Base-by-base conservation (phyloP, 176 grass and related monocot species). In the Oryza coarctata region DNA sequence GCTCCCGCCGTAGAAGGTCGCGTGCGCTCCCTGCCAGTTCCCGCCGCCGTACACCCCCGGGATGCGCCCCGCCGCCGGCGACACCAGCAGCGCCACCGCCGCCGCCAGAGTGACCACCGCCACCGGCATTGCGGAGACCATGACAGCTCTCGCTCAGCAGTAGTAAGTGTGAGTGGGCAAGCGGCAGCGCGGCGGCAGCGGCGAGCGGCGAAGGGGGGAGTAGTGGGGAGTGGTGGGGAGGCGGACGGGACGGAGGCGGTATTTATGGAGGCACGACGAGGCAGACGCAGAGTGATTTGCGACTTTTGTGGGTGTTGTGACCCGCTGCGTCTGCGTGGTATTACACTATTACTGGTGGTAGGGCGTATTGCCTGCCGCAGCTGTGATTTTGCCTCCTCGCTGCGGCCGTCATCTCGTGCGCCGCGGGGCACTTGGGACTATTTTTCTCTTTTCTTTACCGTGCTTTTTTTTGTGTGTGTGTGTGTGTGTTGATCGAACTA, bases 1-100 rank as follows among this genome's bases (percentile, higher is more conserved):
- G 80, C 94, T 89, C 6, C 94, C 94, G 64, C 94, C 94, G 81
- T 97, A 97, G 92, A 97, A 97, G 30, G 94, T 97, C 71, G 94
- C 94, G 78, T 97, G 94, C 45, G 94, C 90, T 47, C 73, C 68
- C 90, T 94, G 88, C 94, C 94, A 97, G 57, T 8, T 31, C 15
- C 83, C 84, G 77, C 90, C 86, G 31, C 58, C 9, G 83, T 92
- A 97, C 36, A 81, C 84, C 60, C 89, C 92, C 2, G 80, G 80
- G n/a, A 92, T 67, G 83, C 76, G 86, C 7, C 84, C 86, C 18
- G 78, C 84, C 0, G 86, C 70, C 30, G 67, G 83, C 12, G 35
- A 35, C 0, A 64, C 11, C 36, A 11, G 2, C 32, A 49, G 14
- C 45, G 15, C 45, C 41, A 45, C 1, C 78, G 5, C 29, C 31